These are phyloP conservation scores for Zymoseptoria passerinii DNA, from an alignment of 2,329 filamentous ascomycete genomes.

Conservation along the genomic window DNA sequence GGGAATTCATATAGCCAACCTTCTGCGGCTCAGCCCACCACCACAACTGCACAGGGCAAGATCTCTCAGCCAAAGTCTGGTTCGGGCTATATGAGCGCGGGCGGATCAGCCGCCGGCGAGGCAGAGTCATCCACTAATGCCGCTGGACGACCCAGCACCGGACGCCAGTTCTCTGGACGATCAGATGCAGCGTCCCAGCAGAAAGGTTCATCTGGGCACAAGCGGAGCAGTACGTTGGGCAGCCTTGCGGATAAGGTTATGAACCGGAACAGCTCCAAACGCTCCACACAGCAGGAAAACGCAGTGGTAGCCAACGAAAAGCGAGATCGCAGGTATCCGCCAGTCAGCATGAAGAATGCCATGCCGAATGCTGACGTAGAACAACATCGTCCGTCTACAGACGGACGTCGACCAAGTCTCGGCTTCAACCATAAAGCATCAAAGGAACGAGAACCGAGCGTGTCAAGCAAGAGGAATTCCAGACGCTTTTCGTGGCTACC, in stretches of 20 bases:
- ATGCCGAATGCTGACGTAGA: conserved; percentile 51
- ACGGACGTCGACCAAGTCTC: conserved; percentile 43
- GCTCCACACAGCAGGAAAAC: conserved; percentile 28
- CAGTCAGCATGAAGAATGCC: conserved; percentile 77
- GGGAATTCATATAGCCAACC: conserved; percentile 79
- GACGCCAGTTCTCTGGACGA: conserved; percentile 34
- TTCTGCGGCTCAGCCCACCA: conserved; percentile 74
- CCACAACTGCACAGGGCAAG: conserved; percentile 80
- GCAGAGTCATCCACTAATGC: conserved; percentile 29
- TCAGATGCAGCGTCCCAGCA: conserved; percentile 50
- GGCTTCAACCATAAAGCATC: conserved; percentile 42
- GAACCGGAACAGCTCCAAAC: conserved; percentile 50
- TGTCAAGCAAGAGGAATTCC: conserved; percentile 31
- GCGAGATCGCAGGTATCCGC: conserved; percentile 69
- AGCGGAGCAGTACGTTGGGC: conserved; percentile 52
- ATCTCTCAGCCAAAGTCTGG: conserved; percentile 67
- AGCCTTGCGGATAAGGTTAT: conserved; percentile 73
- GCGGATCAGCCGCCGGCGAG: conserved; percentile 50
- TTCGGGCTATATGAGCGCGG: conserved; percentile 62
- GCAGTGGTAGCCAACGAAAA: conserved; percentile 46
- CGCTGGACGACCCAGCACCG: conserved; percentile 38
- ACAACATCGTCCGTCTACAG: conserved; percentile 42
- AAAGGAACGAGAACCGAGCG: conserved; percentile 27
- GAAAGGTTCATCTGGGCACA: conserved; percentile 57
- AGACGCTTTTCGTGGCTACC: conserved; percentile 45